These are phyloP conservation scores for Aspergillus pseudonomiae DNA, from an alignment of 2,329 filamentous ascomycete genomes.

Conservation along the genomic window DNA sequence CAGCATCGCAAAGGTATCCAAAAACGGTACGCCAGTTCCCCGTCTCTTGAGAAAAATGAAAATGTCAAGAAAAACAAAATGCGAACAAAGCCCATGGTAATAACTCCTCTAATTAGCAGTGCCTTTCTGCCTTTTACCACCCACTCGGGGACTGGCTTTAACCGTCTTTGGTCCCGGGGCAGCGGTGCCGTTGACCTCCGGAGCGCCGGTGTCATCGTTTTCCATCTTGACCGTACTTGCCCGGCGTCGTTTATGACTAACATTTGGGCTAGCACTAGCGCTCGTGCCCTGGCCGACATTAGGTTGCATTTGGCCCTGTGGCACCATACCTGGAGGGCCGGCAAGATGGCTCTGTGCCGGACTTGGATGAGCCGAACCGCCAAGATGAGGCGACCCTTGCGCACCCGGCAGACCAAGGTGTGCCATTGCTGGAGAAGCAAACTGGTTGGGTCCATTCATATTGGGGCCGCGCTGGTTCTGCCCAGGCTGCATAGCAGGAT, in stretches of 20 bases:
- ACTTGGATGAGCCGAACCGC: slow-evolving; percentile 53
- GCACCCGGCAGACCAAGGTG: slow-evolving; percentile 54
- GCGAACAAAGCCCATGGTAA: slow-evolving; percentile 7
- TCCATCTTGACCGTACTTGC: slow-evolving; percentile 64
- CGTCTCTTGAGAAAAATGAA: slow-evolving; percentile 26
- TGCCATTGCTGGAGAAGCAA: slow-evolving; percentile 61
- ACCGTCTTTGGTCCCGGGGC: slow-evolving; percentile 43
- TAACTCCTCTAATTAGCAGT: slow-evolving; percentile 31
- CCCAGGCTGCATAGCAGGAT: slow-evolving; percentile 39
- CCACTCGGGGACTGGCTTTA: slow-evolving; percentile 51
- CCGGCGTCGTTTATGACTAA: slow-evolving; percentile 61
- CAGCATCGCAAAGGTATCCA: slow-evolving; percentile 31
- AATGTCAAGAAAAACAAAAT: slow-evolving; percentile 11
- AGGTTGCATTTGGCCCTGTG: slow-evolving; percentile 58
- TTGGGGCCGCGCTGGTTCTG: slow-evolving; percentile 47
- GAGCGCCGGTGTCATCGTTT: slow-evolving; percentile 51
- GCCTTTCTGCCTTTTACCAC: slow-evolving; percentile 52
- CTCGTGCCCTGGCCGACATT: slow-evolving; percentile 55
- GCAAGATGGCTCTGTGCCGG: slow-evolving; percentile 50
- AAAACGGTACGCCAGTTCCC: slow-evolving; percentile 33
- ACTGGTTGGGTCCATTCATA: slow-evolving; percentile 53
- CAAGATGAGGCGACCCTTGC: slow-evolving; percentile 56
- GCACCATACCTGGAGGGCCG: slow-evolving; percentile 56
- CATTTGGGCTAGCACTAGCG: slow-evolving; percentile 65
- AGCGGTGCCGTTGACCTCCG: slow-evolving; percentile 54